Evolutionary conservation across 2,329 filamentous ascomycete species (phyloP).

Genomic region (Pleoardoris graminearum): DNA sequence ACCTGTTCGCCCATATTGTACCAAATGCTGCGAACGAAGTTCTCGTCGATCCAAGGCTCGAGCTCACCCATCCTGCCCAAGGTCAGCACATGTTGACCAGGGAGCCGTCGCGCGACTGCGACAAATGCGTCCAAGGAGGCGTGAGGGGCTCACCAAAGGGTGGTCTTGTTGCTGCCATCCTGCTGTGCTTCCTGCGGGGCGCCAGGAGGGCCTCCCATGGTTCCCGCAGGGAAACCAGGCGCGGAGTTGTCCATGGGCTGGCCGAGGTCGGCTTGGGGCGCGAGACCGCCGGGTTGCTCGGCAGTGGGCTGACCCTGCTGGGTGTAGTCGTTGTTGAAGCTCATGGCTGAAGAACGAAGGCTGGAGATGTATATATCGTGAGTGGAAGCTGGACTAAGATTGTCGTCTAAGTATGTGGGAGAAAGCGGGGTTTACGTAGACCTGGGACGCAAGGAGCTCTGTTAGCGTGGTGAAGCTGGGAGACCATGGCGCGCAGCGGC

Average conservation of each 20-base stretch:
- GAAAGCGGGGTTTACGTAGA: slow-evolving; percentile 24
- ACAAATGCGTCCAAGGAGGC: too few species aligned
- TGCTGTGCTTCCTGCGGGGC: slow-evolving; percentile 41
- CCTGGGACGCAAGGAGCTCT: slow-evolving; percentile 24
- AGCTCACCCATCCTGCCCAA: slow-evolving; percentile 91
- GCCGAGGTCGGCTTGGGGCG: slow-evolving; percentile 56
- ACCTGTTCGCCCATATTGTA: slow-evolving; percentile 91
- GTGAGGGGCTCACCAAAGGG: slow-evolving; percentile 51
- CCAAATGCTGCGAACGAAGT: slow-evolving; percentile 95
- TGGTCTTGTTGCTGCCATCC: slow-evolving; percentile 55
- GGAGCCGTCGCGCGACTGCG: not conserved
- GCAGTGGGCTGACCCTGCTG: slow-evolving; percentile 63
- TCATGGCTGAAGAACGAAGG: slow-evolving; percentile 55
- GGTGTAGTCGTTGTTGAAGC: slow-evolving; percentile 67
- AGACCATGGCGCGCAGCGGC: not conserved
- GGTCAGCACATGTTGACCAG: slow-evolving; percentile 25
- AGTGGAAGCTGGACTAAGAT: slow-evolving; percentile 12
- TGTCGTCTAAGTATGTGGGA: slow-evolving; percentile 39
- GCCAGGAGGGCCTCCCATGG: slow-evolving; percentile 49
- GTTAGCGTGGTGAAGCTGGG: slow-evolving; percentile 33
- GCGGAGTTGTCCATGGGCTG: slow-evolving; percentile 61
- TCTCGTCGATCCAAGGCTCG: slow-evolving; percentile 98
- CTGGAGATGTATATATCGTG: slow-evolving; percentile 6
- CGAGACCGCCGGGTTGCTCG: slow-evolving; percentile 52
- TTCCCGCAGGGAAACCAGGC: slow-evolving; percentile 55